phyloP scores from a whole-genome alignment of 441 rosid species.

The Populus tomentosa region DNA sequence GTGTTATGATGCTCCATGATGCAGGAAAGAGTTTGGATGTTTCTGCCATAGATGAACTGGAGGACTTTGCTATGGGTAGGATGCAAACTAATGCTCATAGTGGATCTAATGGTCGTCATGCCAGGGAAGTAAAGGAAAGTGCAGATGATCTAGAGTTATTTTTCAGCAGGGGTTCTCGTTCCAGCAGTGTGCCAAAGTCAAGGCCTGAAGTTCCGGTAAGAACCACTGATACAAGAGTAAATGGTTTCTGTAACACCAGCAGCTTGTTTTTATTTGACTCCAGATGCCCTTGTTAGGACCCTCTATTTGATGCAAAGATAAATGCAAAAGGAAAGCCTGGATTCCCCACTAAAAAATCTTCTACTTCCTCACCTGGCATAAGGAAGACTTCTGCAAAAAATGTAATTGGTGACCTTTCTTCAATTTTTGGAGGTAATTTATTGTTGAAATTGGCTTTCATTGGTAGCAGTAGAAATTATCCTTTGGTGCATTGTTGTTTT shows the following conservation, averaged over 20 bases:
- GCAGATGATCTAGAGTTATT: constrained; percentile 65
- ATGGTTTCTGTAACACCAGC: not conserved
- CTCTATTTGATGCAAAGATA: constrained; percentile 33
- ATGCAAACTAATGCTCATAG: constrained; percentile 32
- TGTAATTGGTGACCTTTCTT: constrained; percentile 62
- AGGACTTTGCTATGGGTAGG: constrained; percentile 61
- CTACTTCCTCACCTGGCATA: constrained; percentile 35
- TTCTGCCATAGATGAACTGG: constrained; percentile 71
- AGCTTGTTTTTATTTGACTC: constrained; percentile 17
- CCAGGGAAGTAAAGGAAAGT: constrained; percentile 26
- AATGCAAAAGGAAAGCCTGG: constrained; percentile 32
- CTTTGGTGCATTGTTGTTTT: constrained; percentile 4
- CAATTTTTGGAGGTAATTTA: constrained; percentile 63
- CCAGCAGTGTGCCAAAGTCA: constrained; percentile 74
- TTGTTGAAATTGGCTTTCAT: constrained; percentile 6
- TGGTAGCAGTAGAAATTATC: not conserved
- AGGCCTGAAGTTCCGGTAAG: constrained; percentile 53
- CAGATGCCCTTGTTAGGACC: constrained; percentile 31
- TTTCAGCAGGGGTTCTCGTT: constrained; percentile 39
- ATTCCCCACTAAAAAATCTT: constrained; percentile 35
- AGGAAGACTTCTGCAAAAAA: constrained; percentile 56
- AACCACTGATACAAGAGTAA: constrained; percentile 10
- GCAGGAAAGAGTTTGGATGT: constrained; percentile 48
- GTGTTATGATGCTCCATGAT: constrained; percentile 17
- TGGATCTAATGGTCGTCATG: constrained; percentile 24